phyloP scores from a whole-genome alignment of 2,329 filamentous ascomycete species.

The Thyridium curvatum region DNA sequence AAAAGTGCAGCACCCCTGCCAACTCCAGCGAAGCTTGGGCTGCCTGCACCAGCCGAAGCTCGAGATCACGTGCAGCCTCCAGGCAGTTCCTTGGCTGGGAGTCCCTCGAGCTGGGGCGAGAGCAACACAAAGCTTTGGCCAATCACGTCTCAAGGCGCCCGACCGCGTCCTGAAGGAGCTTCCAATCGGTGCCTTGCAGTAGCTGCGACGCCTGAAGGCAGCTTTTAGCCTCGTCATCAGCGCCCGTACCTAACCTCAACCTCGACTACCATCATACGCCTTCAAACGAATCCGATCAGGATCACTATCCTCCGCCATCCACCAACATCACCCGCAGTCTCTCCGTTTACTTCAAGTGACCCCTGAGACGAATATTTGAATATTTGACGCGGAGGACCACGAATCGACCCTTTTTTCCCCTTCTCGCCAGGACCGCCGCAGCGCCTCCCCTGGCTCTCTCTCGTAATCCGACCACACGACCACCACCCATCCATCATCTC shows the following conservation, averaged over 20 bases:
- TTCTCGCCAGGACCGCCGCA: too few species aligned
- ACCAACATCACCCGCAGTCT: background rate
- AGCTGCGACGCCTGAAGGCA: slow-evolving; percentile 29
- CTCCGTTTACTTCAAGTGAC: background rate
- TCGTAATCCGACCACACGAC: too few species aligned
- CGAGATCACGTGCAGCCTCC: too few species aligned
- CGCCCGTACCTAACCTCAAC: slow-evolving; percentile 18
- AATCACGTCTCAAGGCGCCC: background rate
- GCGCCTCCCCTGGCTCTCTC: too few species aligned
- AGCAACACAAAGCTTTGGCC: background rate
- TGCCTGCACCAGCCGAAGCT: background rate
- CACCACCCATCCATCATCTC: background rate
- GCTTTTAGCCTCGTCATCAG: slow-evolving; percentile 51
- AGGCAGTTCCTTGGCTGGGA: too few species aligned
- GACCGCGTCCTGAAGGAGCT: too few species aligned
- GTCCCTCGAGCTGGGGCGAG: too few species aligned
- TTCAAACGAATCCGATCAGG: slow-evolving; percentile 6
- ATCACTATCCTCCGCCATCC: slow-evolving; percentile 3
- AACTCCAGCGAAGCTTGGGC: slow-evolving; percentile 5
- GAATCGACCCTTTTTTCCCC: too few species aligned
- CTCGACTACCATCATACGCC: slow-evolving; percentile 11
- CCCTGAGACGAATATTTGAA: background rate
- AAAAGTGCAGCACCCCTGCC: too few species aligned
- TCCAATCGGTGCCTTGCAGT: slow-evolving; percentile 8
- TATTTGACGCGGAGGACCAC: too few species aligned